Base-by-base conservation (phyloP, 495 filamentous ascomycete species). In the Penicillium maclennaniae region DNA sequence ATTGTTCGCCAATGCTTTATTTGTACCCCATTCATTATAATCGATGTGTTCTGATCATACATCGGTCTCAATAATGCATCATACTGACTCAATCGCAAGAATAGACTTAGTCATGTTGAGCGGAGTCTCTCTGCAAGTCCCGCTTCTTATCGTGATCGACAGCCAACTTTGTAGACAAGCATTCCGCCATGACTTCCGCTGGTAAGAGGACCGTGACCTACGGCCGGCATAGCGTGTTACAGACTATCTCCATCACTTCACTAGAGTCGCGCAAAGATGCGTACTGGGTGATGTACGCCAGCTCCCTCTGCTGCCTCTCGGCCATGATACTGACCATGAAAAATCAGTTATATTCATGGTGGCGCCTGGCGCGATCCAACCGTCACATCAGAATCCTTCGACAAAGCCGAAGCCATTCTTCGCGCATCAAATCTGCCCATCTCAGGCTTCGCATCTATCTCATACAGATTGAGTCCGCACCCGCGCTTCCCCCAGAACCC, bases 351-450 rank as follows among this genome's bases (percentile, higher is more conserved):
- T 71, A 85, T 96, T 66, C 92, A 95, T 72, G 90, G 92, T 59
- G 91, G 91, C 61, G 91, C 87, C 61, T 96, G 89, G 88, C 82
- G 88, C 51, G 91, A 95, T 62, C 90, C 90, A 42, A 66, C 64
- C 43, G 67, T 84, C 19, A 79, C 75, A 47, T 69, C 80, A 16
- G 53, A 71, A 7, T 70, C 71, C n/a, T 82, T 86, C 53, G 55
- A 66, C 20, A 69, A 75, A 5, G 70, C 77, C 14, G 65, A 80
- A 40, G 58, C 67, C 12, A 68, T 72, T 50, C 73, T 86, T 19
- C 65, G 74, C 36, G 61, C 62, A 23, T 60, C 58, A 4, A 50
- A 39, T 25, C 51, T 53, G 17, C 53, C 70, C 23, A 77, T 92
- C 43, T 74, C 78, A 3, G 87, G 79, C 42, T 76, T 90, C 56